Evolutionary conservation across 1,284 basidiomycete species (phyloP).

Genomic region (Fomitopsis pinicola): DNA sequence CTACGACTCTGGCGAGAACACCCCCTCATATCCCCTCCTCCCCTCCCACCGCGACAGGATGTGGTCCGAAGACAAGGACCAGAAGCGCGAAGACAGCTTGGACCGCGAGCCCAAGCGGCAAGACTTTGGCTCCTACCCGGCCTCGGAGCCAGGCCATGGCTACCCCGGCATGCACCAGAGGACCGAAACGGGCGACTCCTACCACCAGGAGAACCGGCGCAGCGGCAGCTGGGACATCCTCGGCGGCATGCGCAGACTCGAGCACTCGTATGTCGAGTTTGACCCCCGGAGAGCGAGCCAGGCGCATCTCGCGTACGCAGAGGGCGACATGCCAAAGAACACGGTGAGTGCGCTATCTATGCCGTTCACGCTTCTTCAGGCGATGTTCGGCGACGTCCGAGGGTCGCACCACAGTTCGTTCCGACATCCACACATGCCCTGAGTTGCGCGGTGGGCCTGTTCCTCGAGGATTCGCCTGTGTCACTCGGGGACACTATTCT

Average conservation of each 20-base stretch:
- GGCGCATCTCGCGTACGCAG: constrained; percentile 52
- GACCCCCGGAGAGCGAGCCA: constrained; percentile 52
- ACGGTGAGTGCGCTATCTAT: constrained; percentile 32
- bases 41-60: constrained; percentile 1
- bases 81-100: constrained; percentile 9
- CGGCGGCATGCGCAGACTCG: constrained; percentile 48
- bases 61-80: not conserved
- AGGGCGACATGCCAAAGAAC: constrained; percentile 59
- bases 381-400: not conserved
- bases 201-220: constrained; percentile 5
- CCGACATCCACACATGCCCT: too few species aligned
- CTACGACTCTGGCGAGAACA: not conserved
- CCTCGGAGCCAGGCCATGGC: constrained; percentile 18
- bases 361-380: not conserved
- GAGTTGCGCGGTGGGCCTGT: too few species aligned
- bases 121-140: constrained; percentile 16
- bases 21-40: constrained; percentile 4
- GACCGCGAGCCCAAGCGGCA: constrained; percentile 12
- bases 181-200: not conserved
- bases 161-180: constrained; percentile 12
- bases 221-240: constrained; percentile 49
- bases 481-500: too few species aligned
- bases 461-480: too few species aligned
- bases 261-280: constrained; percentile 56
- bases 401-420: too few species aligned